phyloP scores from a whole-genome alignment of 371 early-diverging fungal species.

The Saksenaea vasiformis region DNA sequence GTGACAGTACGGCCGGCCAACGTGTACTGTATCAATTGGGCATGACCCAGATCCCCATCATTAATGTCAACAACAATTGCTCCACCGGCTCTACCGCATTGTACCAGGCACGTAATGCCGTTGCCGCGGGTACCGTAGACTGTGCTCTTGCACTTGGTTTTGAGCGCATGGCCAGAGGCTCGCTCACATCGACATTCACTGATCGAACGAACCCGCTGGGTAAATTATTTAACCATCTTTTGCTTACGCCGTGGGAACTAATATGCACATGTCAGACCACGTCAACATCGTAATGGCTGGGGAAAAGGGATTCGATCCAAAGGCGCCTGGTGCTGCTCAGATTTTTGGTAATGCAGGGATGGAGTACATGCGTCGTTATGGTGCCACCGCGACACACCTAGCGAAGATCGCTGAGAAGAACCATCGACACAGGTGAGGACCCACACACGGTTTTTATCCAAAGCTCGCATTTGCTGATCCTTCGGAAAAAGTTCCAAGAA shows the following conservation, averaged over 20 bases:
- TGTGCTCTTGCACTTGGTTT: slow-evolving; percentile 81
- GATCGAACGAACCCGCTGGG: slow-evolving; percentile 73
- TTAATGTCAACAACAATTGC: slow-evolving; percentile 84
- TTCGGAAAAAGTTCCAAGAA: slow-evolving; percentile 59
- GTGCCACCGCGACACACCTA: slow-evolving; percentile 59
- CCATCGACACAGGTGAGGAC: slow-evolving; percentile 66
- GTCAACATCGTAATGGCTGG: slow-evolving; percentile 56
- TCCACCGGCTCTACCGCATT: slow-evolving; percentile 81
- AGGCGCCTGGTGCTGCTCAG: slow-evolving; percentile 71
- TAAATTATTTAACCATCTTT: slow-evolving; percentile 14
- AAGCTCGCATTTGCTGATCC: not conserved
- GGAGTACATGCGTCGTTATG: slow-evolving; percentile 69
- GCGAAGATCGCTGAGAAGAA: slow-evolving; percentile 79
- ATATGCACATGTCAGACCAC: slow-evolving; percentile 44
- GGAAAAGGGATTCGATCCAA: slow-evolving; percentile 57
- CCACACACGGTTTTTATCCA: not conserved
- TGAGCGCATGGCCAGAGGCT: slow-evolving; percentile 73
- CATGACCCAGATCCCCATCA: slow-evolving; percentile 64
- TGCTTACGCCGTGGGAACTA: slow-evolving; percentile 2
- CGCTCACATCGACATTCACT: slow-evolving; percentile 54
- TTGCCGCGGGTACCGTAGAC: slow-evolving; percentile 68
- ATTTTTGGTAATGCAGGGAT: slow-evolving; percentile 81
- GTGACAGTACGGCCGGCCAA: slow-evolving; percentile 77
- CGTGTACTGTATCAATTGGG: slow-evolving; percentile 72
- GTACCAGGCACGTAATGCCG: slow-evolving; percentile 66